A percentile compares a stretch with the other conserved stretches of the same genome.
These are phyloP conservation scores for Persicaria tinctoria DNA, from an alignment of 148 eudicot species.

Conservation along the genomic window DNA sequence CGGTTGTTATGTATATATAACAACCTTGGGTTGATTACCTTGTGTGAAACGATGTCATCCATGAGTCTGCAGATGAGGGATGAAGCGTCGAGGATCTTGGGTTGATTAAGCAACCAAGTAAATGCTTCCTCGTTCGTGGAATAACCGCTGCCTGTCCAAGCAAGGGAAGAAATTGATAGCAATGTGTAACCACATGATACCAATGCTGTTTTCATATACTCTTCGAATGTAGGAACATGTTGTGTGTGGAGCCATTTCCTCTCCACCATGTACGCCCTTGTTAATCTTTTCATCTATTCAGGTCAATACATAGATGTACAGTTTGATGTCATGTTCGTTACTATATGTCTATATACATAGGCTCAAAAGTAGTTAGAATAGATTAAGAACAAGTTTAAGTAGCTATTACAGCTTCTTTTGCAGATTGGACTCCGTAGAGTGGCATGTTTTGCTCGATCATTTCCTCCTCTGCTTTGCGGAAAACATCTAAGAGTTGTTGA, in stretches of 20 bases:
- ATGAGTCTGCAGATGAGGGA: not conserved
- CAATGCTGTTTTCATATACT: slow-evolving; percentile 5
- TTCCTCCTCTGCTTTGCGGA: slow-evolving; percentile 18
- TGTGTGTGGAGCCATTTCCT: slow-evolving; percentile 8
- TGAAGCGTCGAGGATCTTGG: not conserved
- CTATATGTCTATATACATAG: too few species aligned
- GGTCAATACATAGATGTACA: not conserved
- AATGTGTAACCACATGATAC: slow-evolving; percentile 1
- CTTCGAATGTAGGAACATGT: slow-evolving; percentile 5
- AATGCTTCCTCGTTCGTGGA: not conserved
- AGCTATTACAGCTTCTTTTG: slow-evolving; percentile 16
- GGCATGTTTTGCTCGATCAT: slow-evolving; percentile 16
- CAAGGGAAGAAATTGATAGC: slow-evolving; percentile 3
- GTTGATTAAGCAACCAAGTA: slow-evolving; percentile 4
- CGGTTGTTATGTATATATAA: too few species aligned
- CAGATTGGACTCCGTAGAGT: not conserved
- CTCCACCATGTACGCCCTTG: slow-evolving; percentile 9
- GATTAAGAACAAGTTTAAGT: too few species aligned
- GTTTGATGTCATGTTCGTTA: too few species aligned
- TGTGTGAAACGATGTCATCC: slow-evolving; percentile 12
- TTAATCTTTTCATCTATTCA: not conserved
- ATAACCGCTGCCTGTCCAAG: slow-evolving; percentile 6
- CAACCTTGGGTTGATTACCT: not conserved
- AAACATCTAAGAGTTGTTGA: slow-evolving; percentile 15
- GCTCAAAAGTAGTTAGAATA: too few species aligned